These are phyloP conservation scores for Sparassis latifolia DNA, from an alignment of 1,284 basidiomycete species.

Conservation along the genomic window DNA sequence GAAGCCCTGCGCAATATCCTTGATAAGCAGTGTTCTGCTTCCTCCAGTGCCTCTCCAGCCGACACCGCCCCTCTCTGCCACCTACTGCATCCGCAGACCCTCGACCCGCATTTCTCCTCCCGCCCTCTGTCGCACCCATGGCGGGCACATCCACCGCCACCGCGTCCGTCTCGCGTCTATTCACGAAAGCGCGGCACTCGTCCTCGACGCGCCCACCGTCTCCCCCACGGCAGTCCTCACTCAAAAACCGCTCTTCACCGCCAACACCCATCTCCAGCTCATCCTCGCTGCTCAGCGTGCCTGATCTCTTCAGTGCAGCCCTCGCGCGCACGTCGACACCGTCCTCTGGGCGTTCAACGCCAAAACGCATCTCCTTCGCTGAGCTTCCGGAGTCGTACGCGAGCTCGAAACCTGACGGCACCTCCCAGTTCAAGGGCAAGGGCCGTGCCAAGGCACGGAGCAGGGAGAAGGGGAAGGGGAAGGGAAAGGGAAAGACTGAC, in stretches of 20 bases:
- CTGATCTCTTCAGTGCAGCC: neutral
- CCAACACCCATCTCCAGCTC: conserved; percentile 18
- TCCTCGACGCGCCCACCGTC: conserved; percentile 27
- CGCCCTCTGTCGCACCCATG: conserved; percentile 43
- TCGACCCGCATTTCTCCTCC: conserved; percentile 22
- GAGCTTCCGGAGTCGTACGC: conserved; percentile 61
- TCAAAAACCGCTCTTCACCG: conserved; percentile 46
- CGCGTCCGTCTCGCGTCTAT: conserved; percentile 67
- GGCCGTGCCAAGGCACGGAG: conserved; percentile 16
- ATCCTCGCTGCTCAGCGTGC: neutral
- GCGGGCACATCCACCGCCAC: conserved; percentile 63
- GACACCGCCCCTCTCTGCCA: conserved; percentile 22
- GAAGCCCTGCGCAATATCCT: conserved; percentile 64
- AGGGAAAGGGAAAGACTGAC: conserved; percentile 16
- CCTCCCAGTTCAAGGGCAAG: conserved; percentile 16
- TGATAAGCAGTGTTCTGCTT: conserved; percentile 41
- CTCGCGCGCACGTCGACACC: conserved; percentile 14
- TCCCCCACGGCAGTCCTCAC: conserved; percentile 27
- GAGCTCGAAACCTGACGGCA: conserved; percentile 20
- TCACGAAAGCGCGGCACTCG: conserved; percentile 38
- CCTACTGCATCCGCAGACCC: conserved; percentile 29
- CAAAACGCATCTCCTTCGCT: conserved; percentile 71
- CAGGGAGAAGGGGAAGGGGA: conserved; percentile 21
- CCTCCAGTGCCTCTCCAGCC: conserved; percentile 10
- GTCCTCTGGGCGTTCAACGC: conserved; percentile 45